phyloP scores from a whole-genome alignment of 257 asterid species.

The Scutellaria baicalensis region DNA sequence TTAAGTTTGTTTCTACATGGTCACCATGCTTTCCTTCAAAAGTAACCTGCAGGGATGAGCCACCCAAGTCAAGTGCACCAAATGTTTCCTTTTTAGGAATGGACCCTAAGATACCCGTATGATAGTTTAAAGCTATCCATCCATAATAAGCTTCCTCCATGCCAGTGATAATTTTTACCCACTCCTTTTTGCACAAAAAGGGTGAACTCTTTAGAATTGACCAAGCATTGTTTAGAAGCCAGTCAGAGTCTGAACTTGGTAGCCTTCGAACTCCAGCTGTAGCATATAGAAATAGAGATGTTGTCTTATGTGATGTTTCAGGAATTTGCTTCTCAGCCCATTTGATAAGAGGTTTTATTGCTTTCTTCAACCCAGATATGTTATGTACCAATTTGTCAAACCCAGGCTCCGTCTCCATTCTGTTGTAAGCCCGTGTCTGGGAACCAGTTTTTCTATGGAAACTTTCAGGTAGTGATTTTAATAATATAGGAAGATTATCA shows the following conservation, averaged over 20 bases:
- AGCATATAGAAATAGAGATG: conserved; percentile 84
- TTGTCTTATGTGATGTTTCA: conserved; percentile 52
- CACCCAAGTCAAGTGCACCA: conserved; percentile 98
- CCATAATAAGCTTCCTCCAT: conserved; percentile 96
- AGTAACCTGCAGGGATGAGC: conserved; percentile 92
- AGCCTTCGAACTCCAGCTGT: conserved; percentile 97
- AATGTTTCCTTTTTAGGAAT: conserved; percentile 67
- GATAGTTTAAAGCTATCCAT: conserved; percentile 91
- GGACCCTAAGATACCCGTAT: conserved; percentile 64
- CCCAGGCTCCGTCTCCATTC: conserved; percentile 99
- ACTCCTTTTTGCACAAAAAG: conserved; percentile 80
- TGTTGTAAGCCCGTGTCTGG: conserved; percentile 75
- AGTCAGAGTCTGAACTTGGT: conserved; percentile 79
- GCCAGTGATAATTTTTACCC: conserved; percentile 85
- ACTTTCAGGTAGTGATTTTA: conserved; percentile 78
- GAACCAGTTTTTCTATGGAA: conserved; percentile 52
- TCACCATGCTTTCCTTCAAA: conserved; percentile 54
- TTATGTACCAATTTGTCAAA: conserved; percentile 87
- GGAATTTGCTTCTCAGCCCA: conserved; percentile 99
- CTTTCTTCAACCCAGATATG: conserved; percentile 56
- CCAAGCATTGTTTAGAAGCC: conserved; percentile 91
- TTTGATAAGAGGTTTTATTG: conserved; percentile 60
- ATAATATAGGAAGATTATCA: conserved; percentile 54
- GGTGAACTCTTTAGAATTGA: conserved; percentile 62
- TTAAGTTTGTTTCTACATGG: conserved; percentile 53